Evolutionary conservation across 2,329 filamentous ascomycete species (phyloP).

Genomic region (Sporothrix curviconia): DNA sequence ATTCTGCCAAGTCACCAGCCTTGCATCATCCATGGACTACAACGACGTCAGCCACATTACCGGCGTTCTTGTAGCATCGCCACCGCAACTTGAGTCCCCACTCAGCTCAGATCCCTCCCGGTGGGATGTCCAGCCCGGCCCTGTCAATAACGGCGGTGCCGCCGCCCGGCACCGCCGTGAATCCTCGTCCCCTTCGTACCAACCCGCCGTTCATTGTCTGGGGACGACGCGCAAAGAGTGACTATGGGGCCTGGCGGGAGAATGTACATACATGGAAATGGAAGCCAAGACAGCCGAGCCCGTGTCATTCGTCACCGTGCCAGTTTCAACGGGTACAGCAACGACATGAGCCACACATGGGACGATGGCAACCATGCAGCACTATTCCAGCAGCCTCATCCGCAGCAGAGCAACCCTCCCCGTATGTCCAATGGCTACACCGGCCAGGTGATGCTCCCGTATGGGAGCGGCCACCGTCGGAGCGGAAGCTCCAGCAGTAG

Average conservation of each 20-base stretch:
- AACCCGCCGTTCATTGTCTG: background rate
- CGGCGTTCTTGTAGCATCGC: background rate
- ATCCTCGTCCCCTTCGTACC: constrained; percentile 16
- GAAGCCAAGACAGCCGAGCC: constrained; percentile 1
- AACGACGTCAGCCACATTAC: background rate
- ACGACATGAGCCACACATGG: constrained; percentile 19
- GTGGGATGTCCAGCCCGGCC: constrained; percentile 27
- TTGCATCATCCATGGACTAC: background rate
- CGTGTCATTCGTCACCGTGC: constrained; percentile 27
- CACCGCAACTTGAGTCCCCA: background rate
- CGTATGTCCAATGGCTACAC: constrained; percentile 13
- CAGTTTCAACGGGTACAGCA: constrained; percentile 28
- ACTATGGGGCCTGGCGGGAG: background rate
- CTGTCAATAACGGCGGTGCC: constrained; percentile 7
- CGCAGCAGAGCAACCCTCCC: background rate
- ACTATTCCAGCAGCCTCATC: background rate
- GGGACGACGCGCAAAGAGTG: background rate
- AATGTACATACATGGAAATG: background rate
- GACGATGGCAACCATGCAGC: constrained; percentile 12
- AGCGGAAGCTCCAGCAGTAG: constrained; percentile 17
- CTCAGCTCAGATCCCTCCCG: constrained; percentile 9
- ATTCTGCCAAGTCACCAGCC: background rate
- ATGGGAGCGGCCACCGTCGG: constrained; percentile 2
- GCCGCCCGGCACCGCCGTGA: constrained; percentile 21
- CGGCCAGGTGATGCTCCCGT: constrained; percentile 15